phyloP scores from a whole-genome alignment of 371 early-diverging fungal species.

The Vairimorpha ceranae region DNA sequence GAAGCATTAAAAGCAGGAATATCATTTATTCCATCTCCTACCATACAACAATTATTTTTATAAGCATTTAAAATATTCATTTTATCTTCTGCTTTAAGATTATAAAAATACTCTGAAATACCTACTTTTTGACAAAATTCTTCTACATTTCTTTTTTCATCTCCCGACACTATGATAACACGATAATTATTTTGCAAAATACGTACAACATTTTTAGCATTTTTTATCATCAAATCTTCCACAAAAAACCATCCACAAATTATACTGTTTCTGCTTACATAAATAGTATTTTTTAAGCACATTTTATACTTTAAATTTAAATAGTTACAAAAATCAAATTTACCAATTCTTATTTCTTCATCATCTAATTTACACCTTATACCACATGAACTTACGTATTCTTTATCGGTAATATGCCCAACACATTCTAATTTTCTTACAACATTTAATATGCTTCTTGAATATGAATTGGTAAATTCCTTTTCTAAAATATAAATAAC shows the following conservation, averaged over 20 bases:
- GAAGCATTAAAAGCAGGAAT: background rate
- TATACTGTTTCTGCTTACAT: background rate
- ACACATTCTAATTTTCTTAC: background rate
- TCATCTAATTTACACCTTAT: background rate
- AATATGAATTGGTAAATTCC: background rate
- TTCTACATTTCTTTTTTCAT: slow-evolving; percentile 7
- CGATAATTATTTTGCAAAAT: background rate
- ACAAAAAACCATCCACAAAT: background rate
- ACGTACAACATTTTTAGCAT: background rate
- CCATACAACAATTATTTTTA: background rate
- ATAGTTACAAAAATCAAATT: background rate
- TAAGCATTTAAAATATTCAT: background rate
- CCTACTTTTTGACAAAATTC: background rate
- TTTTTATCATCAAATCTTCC: background rate
- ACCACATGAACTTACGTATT: background rate
- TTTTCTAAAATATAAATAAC: background rate
- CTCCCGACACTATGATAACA: background rate
- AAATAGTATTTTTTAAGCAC: background rate
- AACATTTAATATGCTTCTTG: background rate
- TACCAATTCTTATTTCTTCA: slow-evolving; percentile 4
- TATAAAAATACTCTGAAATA: slow-evolving; percentile 1
- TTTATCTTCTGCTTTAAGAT: background rate
- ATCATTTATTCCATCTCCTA: slow-evolving; percentile 23
- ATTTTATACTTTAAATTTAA: background rate
- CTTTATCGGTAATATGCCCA: background rate